These are phyloP conservation scores for Chlamydomonas sp. DNA, from an alignment of 139 green algal species.

Conservation along the genomic window DNA sequence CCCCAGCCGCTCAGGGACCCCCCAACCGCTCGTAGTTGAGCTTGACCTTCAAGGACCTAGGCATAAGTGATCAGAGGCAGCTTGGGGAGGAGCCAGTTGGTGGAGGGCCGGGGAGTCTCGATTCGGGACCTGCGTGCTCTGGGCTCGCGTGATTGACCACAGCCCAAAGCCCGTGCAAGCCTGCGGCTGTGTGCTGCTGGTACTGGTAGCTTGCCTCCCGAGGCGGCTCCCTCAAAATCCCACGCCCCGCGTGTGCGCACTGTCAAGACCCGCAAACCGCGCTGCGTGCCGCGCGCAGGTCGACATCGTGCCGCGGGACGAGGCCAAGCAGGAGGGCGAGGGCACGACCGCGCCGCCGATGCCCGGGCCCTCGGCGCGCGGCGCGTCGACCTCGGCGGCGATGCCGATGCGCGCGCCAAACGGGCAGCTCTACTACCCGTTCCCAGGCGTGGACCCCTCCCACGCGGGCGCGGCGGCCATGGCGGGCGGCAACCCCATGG, in stretches of 20 bases:
- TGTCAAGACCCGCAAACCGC: no score
- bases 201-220: no score
- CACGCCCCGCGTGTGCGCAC: no score
- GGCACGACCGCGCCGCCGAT: neutral
- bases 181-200: no score
- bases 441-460: neutral
- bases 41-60: no score
- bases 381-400: neutral
- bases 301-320: conserved; percentile 86
- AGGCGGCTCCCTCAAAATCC: no score
- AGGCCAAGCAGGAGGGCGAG: conserved; percentile 32
- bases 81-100: neutral
- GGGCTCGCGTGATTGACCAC: neutral
- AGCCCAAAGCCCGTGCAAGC: neutral
- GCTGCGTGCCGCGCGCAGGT: conserved; percentile 37
- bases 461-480: neutral
- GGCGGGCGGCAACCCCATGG: neutral
- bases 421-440: conserved; percentile 6
- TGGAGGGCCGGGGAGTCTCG: no score
- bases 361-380: neutral
- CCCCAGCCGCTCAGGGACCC: no score
- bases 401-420: neutral
- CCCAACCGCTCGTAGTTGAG: no score
- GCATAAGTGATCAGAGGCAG: no score
- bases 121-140: neutral